Evolutionary conservation across 129 eudicot species (phyloP).

Genomic region (Artemisia argyi): DNA sequence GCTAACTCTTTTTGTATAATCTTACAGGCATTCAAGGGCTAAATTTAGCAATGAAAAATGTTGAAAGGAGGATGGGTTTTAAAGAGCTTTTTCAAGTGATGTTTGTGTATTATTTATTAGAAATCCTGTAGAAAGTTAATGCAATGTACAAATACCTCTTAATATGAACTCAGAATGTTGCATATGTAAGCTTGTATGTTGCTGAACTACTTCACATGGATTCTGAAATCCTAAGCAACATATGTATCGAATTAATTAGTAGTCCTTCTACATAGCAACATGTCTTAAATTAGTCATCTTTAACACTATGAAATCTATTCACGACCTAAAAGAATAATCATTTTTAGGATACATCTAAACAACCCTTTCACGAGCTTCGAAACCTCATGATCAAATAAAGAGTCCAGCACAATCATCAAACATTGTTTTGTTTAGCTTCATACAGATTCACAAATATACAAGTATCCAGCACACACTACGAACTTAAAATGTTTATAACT

Average conservation of each 20-base stretch:
- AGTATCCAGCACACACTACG: too few relatives aligned
- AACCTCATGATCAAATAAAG: too few relatives aligned
- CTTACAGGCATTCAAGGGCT: conserved; percentile 71
- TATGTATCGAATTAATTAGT: neutral
- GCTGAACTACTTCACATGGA: neutral
- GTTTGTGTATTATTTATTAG: conserved; percentile 28
- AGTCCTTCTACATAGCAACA: neutral
- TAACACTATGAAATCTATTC: too few relatives aligned
- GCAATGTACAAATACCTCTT: conserved; percentile 64
- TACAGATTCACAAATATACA: too few relatives aligned
- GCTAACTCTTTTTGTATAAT: neutral
- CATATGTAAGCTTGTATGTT: neutral
- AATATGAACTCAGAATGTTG: conserved; percentile 18
- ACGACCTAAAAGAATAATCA: too few relatives aligned
- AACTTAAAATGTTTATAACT: too few relatives aligned
- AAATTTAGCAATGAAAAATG: conserved; percentile 45
- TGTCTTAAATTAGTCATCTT: neutral
- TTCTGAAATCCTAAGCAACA: neutral
- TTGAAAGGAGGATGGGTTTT: conserved; percentile 7
- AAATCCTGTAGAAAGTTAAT: conserved; percentile 39
- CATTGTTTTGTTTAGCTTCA: too few relatives aligned
- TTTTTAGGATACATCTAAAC: too few relatives aligned
- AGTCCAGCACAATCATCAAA: too few relatives aligned
- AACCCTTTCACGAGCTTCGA: too few relatives aligned
- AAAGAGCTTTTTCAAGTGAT: conserved; percentile 40